These are phyloP conservation scores for Plasmodium relictum DNA, from an alignment of 169 alveolate species.

Conservation along the genomic window DNA sequence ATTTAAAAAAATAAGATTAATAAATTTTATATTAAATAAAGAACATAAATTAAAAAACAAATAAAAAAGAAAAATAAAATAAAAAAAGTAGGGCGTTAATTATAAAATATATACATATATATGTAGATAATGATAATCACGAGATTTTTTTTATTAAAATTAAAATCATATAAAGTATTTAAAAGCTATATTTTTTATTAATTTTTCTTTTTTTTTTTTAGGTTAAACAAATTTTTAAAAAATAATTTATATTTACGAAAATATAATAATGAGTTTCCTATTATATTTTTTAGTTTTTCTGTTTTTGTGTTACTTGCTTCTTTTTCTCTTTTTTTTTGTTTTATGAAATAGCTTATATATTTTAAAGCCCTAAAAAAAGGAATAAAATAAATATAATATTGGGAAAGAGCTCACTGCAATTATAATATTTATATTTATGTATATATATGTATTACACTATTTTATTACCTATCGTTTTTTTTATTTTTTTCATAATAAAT, in stretches of 20 bases:
- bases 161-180: no score
- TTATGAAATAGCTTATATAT: constrained; percentile 49
- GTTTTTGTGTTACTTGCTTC: constrained; percentile 36
- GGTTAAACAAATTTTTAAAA: constrained; percentile 51
- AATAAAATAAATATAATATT: background rate
- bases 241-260: constrained; percentile 69
- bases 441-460: background rate
- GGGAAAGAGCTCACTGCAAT: background rate
- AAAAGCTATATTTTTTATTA: no score
- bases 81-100: background rate
- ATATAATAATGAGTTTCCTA: constrained; percentile 42
- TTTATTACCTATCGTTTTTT: constrained; percentile 22
- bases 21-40: background rate
- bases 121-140: no score
- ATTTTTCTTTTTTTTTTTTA: constrained; percentile 40
- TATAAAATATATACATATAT: no score
- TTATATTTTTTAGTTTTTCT: constrained; percentile 25
- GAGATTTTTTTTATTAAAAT: no score
- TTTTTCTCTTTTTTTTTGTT: constrained; percentile 44
- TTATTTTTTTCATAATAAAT: constrained; percentile 33
- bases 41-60: background rate
- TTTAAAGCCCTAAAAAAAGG: constrained; percentile 51
- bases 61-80: background rate
- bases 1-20: background rate
- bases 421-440: background rate